Conservation (phyloP, 139 green algal species). For the Coccomyxa sp. region DNA sequence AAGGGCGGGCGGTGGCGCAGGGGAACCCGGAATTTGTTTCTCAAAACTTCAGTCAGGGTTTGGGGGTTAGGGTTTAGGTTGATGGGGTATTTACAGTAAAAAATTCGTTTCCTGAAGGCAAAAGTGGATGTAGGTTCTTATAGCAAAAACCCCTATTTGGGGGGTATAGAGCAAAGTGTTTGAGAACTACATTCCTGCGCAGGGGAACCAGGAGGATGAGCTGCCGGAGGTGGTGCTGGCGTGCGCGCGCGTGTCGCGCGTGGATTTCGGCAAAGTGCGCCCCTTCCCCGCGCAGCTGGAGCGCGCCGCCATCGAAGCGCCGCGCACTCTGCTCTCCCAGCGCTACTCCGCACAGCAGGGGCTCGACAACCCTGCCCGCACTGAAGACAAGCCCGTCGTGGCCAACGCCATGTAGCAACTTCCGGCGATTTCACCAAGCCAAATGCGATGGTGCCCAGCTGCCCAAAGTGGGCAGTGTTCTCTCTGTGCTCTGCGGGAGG, state of each 20-base stretch:
- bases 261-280: slow-evolving; percentile 28
- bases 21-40: too few species aligned
- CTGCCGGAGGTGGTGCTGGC: slow-evolving; percentile 78
- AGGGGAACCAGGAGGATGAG: slow-evolving; percentile 71
- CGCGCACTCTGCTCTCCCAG: background rate
- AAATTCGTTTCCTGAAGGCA: too few species aligned
- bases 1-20: too few species aligned
- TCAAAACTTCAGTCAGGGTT: too few species aligned
- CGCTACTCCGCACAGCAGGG: too few species aligned
- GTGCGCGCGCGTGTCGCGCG: slow-evolving; percentile 41
- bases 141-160: too few species aligned
- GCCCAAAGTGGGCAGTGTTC: too few species aligned
- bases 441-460: too few species aligned
- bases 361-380: background rate
- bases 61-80: too few species aligned
- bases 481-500: too few species aligned
- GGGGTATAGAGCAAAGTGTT: background rate
- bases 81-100: too few species aligned
- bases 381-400: background rate
- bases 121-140: too few species aligned
- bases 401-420: background rate
- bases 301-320: background rate
- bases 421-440: background rate
- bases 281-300: slow-evolving; percentile 23
- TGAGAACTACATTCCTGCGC: background rate